Conservation (phyloP, 768 basidiomycete genomes). For the Termitomyces sp. region DNA sequence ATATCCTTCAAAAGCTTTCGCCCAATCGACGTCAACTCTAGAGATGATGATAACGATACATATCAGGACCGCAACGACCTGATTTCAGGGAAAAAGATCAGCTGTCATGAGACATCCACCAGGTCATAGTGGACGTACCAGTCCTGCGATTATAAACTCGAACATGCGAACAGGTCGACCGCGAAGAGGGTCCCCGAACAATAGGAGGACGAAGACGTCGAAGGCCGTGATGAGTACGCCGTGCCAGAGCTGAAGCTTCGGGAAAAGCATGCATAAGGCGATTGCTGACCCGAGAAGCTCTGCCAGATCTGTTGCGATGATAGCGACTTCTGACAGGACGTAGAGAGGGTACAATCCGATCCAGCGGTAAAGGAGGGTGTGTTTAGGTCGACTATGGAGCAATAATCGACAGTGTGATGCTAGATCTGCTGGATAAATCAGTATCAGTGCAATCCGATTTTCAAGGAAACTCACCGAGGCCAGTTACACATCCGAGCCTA, state of each 20-base stretch:
- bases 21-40: slow-evolving; percentile 71
- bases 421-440: slow-evolving; percentile 33
- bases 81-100: background rate
- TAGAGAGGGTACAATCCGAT: slow-evolving; percentile 66
- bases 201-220: slow-evolving; percentile 72
- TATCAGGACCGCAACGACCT: slow-evolving; percentile 71
- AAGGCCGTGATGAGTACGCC: slow-evolving; percentile 66
- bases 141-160: slow-evolving; percentile 37
- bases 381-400: slow-evolving; percentile 61
- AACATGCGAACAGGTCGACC: slow-evolving; percentile 67
- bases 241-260: slow-evolving; percentile 65
- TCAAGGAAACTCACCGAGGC: slow-evolving; percentile 52
- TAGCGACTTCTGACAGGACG: slow-evolving; percentile 62
- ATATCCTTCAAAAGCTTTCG: slow-evolving; percentile 69
- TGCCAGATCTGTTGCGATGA: slow-evolving; percentile 77
- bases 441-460: slow-evolving; percentile 1
- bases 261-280: slow-evolving; percentile 74
- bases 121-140: slow-evolving; percentile 44
- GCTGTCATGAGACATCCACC: background rate
- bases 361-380: slow-evolving; percentile 58
- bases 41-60: slow-evolving; percentile 79
- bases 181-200: slow-evolving; percentile 66
- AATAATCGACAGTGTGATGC: slow-evolving; percentile 61
- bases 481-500: slow-evolving; percentile 80
- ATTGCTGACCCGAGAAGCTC: slow-evolving; percentile 84